These are phyloP conservation scores for Corylus americana DNA, from an alignment of 306 rosid species.

Conservation along the genomic window DNA sequence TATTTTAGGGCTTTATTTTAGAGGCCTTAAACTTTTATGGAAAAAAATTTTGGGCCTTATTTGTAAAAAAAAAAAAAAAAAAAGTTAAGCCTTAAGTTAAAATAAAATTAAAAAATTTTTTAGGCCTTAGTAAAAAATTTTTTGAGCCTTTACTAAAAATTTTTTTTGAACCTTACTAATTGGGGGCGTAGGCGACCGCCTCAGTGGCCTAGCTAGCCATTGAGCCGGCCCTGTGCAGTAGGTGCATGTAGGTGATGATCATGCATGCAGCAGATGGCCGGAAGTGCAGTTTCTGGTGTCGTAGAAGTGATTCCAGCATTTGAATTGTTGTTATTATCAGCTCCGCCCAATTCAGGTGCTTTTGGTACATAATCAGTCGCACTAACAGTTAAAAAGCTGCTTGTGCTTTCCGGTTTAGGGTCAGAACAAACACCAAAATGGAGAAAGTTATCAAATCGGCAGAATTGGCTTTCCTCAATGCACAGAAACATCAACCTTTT, in stretches of 20 bases:
- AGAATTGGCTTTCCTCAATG: conserved; percentile 32
- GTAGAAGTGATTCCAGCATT: conserved; percentile 35
- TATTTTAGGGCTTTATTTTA: too few species aligned
- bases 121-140: too few species aligned
- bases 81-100: too few species aligned
- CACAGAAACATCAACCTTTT: conserved; percentile 25
- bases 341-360: conserved; percentile 38
- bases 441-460: conserved; percentile 20
- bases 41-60: too few species aligned
- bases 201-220: too few species aligned
- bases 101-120: too few species aligned
- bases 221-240: conserved; percentile 6
- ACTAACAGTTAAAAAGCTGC: conserved; percentile 48
- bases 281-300: conserved; percentile 41
- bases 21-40: too few species aligned
- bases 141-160: too few species aligned
- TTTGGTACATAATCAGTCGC: conserved; percentile 31
- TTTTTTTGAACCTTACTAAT: too few species aligned
- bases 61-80: too few species aligned
- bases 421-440: conserved; percentile 38
- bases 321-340: conserved; percentile 30
- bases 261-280: conserved; percentile 30
- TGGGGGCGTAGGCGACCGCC: too few species aligned
- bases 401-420: conserved; percentile 43
- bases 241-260: conserved; percentile 31